Evolutionary conservation across 2,329 filamentous ascomycete species (phyloP), one percentile per base, ranked within the genome.

Genomic region (Exophiala xenobiotica): DNA sequence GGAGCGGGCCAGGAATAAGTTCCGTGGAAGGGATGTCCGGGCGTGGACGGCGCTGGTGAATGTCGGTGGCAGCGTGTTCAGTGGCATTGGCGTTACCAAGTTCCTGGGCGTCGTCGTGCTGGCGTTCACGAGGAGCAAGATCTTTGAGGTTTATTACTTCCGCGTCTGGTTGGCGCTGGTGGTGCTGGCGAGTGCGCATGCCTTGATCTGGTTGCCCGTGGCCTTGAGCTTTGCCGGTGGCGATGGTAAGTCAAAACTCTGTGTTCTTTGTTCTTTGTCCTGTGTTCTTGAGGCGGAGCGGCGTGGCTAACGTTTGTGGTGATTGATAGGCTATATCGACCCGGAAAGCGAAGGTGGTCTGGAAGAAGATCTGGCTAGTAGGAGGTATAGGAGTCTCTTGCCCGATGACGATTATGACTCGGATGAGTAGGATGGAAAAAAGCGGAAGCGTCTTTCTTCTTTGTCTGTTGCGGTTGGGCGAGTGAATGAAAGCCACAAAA

Each of bases 141-240:
- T 99, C 65, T 99, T 99, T 64, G 95, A 99, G 74, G 90, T 99
- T 51, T 99, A 99, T 73, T 99, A 99, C 72, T 99, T 99, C 78
- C 82, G 93, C 37, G 88, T 99, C 37, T 99, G 93, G 93, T 75
- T 96, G 14, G 87, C 91, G 5, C 80, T 99, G 48, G 91, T 99
- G 8, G 68, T 95, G 7, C 92, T 96, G 68, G 95, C 91, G 2
- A 89, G 89, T 6, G 79, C 85, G 7, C 93, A 99, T 68, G 90
- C 93, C 0, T 76, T 99, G 41, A 80, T 99, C 6, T 95, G 97
- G 68, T 74, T 99, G 62, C 93, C 93, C 0, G 93, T 97, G 1
- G 86, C 88, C 1, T 76, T 99, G 59, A 95, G 88, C 65, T 76
- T 96, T 43, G 78, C 88, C 44, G 93, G 93, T 14, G 93, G 93